These are phyloP conservation scores for Bassia scoparia DNA, from an alignment of 148 eudicot genomes.

Conservation along the genomic window DNA sequence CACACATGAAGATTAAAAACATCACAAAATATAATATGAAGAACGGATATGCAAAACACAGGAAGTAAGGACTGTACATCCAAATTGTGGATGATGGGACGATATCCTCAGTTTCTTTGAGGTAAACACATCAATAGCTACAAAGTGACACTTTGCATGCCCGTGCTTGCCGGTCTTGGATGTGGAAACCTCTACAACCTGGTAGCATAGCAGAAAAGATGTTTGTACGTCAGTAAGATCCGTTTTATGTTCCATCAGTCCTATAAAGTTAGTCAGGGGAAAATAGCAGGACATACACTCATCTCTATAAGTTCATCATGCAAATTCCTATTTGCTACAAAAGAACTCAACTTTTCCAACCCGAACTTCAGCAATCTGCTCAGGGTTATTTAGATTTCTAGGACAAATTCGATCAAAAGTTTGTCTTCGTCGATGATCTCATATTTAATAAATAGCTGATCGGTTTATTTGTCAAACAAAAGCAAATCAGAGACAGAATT, in stretches of 20 bases:
- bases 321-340: no score
- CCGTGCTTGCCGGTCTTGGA: slow-evolving; percentile 92
- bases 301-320: no score
- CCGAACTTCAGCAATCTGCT: no score
- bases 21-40: not conserved
- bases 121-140: slow-evolving; percentile 69
- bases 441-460: not conserved
- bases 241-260: not conserved
- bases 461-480: not conserved
- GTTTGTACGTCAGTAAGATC: not conserved
- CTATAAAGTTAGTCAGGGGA: no score
- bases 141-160: slow-evolving; percentile 81
- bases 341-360: no score
- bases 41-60: not conserved
- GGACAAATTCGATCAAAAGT: no score
- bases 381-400: no score
- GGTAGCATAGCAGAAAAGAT: not conserved
- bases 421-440: no score
- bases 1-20: not conserved
- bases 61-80: slow-evolving; percentile 38
- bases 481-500: not conserved
- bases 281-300: no score
- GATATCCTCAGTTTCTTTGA: slow-evolving; percentile 75
- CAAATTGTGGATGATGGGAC: slow-evolving; percentile 83
- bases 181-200: slow-evolving; percentile 89